Evolutionary conservation across 2,329 filamentous ascomycete species (phyloP), one percentile per base, ranked within the genome.

Genomic region (Phaeosphaeria sp.): DNA sequence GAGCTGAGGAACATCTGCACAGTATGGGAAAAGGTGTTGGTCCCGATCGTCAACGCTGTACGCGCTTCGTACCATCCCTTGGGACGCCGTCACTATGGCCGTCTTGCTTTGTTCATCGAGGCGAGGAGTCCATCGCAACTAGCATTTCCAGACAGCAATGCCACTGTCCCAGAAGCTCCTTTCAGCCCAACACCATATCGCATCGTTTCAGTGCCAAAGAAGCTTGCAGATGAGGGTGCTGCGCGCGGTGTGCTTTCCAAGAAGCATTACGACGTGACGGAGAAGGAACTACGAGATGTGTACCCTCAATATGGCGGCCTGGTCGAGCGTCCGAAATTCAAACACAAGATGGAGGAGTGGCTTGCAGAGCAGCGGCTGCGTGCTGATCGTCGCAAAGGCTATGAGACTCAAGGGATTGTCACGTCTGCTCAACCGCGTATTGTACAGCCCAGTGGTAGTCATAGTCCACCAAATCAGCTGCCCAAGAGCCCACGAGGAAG

Each of bases 101-200:
- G 68, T 2, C 62, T 76, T 17, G 74, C 74, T 9, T 59, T 60
- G 11, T 74, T 73, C 54, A 63, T 77, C 39, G 74, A 77, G 50
- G 54, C 61, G 2, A 51, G 58, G 9, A 52, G 55, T 22, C 72
- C 73, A 6, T 74, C 71, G 49, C 63, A 66, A 5, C 55, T 75
- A 1, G 72, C 72, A 1, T 76, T 76, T 50, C 73, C 73, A 1
- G 64, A 69, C n/a, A 60, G 54, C 30, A 76, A 74, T 43, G 54
- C 73, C 1, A 46, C 18, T 6, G 50, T 60, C 41, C 50, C 60
- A 2, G 60, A 46, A 3, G 50, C 56, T 13, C n/a, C 60, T 4
- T 53, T 53, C n/a, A 64, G 66, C 15, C 55, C 68, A n/a, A 67
- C 63, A 9, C 63, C 71, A 3, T 68, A 64, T n/a, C 66, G 67